These are phyloP conservation scores for Cercospora berteroae DNA, from an alignment of 2,329 filamentous ascomycete genomes.

Conservation along the genomic window DNA sequence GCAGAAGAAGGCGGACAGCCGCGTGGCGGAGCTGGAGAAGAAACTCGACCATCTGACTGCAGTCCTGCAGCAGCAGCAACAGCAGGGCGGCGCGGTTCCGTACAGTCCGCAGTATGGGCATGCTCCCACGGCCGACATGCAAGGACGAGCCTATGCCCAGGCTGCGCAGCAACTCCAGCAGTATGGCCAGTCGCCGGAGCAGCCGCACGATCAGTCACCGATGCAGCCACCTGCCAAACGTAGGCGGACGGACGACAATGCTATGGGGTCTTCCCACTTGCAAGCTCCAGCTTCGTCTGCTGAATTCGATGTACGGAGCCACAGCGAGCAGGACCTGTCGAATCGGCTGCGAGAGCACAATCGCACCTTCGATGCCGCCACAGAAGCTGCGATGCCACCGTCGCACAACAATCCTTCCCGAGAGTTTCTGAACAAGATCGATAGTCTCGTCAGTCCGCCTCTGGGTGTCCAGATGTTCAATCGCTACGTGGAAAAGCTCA, in stretches of 20 bases:
- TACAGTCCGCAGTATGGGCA: conserved; percentile 17
- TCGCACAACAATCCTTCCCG: conserved; percentile 26
- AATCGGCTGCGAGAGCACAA: conserved; percentile 8
- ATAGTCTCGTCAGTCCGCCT: conserved; percentile 51
- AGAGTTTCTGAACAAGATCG: conserved; percentile 38
- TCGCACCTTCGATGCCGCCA: conserved; percentile 7
- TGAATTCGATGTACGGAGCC: conserved; percentile 9
- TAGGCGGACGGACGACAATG: conserved; percentile 26
- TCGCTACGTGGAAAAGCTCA: conserved; percentile 55
- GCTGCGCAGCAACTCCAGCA: conserved; percentile 15
- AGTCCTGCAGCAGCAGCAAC: conserved; percentile 62
- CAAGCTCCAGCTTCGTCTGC: not conserved
- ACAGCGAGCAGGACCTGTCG: conserved; percentile 9
- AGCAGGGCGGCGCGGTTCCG: conserved; percentile 16
- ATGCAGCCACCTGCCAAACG: conserved; percentile 31
- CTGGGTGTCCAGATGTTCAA: conserved; percentile 57
- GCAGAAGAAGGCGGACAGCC: conserved; percentile 87
- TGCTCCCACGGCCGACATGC: conserved; percentile 19
- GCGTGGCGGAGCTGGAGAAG: conserved; percentile 86
- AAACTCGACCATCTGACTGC: conserved; percentile 88
- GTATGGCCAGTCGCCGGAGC: conserved; percentile 10
- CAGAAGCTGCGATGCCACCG: conserved; percentile 29
- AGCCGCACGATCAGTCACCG: conserved; percentile 4
- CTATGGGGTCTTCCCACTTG: conserved; percentile 5
- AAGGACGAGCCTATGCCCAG: conserved; percentile 16